Percentiles rank a stretch among this genome's conserved stretches.
Evolutionary conservation across 768 basidiomycete genomes (phyloP).

Genomic region (Tylopilus cervinicoccineus): DNA sequence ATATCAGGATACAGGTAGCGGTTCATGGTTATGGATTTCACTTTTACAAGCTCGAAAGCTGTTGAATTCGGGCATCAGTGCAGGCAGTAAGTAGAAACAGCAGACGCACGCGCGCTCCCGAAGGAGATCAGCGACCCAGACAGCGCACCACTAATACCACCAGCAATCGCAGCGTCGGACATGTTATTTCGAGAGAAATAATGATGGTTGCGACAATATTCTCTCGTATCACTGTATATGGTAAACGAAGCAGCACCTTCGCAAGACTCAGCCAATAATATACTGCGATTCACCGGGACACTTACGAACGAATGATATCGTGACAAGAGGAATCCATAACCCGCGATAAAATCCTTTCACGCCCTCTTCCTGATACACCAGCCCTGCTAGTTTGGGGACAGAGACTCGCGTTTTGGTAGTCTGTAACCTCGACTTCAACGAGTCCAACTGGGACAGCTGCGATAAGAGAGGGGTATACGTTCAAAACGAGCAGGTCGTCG

Average conservation of each 20-base stretch:
- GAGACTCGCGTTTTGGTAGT: conserved; percentile 74
- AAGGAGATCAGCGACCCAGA: conserved; percentile 88
- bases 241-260: conserved; percentile 87
- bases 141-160: conserved; percentile 81
- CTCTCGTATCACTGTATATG: conserved; percentile 84
- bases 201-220: conserved; percentile 56
- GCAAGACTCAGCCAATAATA: conserved; percentile 6
- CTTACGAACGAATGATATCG: conserved; percentile 94
- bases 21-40: conserved; percentile 27
- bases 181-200: conserved; percentile 56
- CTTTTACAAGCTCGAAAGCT: conserved; percentile 97
- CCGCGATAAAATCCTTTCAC: conserved; percentile 87
- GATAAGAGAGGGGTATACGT: background rate
- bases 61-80: conserved; percentile 6
- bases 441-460: conserved; percentile 65
- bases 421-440: conserved; percentile 90
- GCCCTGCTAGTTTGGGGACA: conserved; percentile 63
- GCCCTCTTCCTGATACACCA: conserved; percentile 84
- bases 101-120: conserved; percentile 78
- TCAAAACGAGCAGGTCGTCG: conserved; percentile 6
- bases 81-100: conserved; percentile 13
- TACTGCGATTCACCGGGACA: conserved; percentile 25
- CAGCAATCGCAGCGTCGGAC: conserved; percentile 69
- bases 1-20: conserved; percentile 6
- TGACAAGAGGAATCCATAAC: conserved; percentile 88